phyloP scores from a whole-genome alignment of 2,329 filamentous ascomycete species.

The Xylariaceae sp. region DNA sequence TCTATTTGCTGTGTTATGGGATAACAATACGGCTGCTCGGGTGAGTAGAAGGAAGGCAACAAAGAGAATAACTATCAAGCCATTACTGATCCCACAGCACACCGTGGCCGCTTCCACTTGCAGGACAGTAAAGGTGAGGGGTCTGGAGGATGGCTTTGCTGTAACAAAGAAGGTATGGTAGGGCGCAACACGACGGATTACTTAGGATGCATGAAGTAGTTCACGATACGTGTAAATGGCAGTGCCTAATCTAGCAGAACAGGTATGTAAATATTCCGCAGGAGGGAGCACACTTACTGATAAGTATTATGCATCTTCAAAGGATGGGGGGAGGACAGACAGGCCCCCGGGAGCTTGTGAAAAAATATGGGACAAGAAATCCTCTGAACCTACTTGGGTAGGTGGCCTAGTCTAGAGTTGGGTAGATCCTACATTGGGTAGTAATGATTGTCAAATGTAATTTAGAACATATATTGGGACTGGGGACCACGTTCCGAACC shows the following conservation, averaged over 20 bases:
- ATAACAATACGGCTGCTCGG: neutral
- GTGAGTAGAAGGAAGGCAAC: neutral
- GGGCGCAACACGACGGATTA: slow-evolving; percentile 11
- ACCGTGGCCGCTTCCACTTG: neutral
- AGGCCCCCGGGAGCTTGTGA: too few species aligned
- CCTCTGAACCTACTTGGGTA: slow-evolving; percentile 8
- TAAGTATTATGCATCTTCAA: too few species aligned
- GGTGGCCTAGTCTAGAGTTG: slow-evolving; percentile 1
- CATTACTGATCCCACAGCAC: neutral
- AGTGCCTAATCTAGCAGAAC: neutral
- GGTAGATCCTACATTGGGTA: slow-evolving; percentile 1
- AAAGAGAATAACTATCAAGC: neutral
- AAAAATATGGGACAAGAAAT: too few species aligned
- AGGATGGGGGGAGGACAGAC: too few species aligned
- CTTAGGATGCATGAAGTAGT: too few species aligned
- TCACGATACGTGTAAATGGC: slow-evolving; percentile 8
- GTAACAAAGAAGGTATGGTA: neutral
- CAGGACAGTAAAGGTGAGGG: neutral
- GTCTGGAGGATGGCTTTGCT: neutral
- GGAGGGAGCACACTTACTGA: slow-evolving; percentile 14
- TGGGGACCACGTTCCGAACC: neutral
- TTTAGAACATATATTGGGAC: slow-evolving; percentile 6
- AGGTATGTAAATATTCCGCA: neutral
- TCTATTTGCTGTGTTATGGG: too few species aligned
- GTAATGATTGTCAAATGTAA: slow-evolving; percentile 11